Conservation (phyloP, 768 basidiomycete genomes). For the Epithele typhae region DNA sequence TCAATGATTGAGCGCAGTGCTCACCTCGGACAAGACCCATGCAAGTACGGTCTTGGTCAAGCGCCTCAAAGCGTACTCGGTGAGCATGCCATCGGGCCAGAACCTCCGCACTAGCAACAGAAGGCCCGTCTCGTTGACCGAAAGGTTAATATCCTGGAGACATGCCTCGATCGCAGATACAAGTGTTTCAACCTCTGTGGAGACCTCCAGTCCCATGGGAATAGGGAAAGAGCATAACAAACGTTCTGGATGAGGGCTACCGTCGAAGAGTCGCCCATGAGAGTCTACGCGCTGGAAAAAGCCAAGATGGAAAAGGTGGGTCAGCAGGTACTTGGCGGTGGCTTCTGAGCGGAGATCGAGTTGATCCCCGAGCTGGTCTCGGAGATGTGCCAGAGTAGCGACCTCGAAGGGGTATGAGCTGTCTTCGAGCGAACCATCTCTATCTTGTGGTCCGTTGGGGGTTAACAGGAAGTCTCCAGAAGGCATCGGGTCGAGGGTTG, state of each 20-base stretch:
- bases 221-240: conserved; percentile 58
- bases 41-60: conserved; percentile 52
- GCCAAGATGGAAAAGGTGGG: conserved; percentile 58
- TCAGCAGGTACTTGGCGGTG: conserved; percentile 48
- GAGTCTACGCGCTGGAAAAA: conserved; percentile 50
- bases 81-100: conserved; percentile 71
- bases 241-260: conserved; percentile 27
- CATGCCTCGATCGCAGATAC: conserved; percentile 69
- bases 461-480: conserved; percentile 44
- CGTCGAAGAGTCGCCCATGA: conserved; percentile 32
- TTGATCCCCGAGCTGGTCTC: conserved; percentile 53
- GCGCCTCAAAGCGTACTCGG: conserved; percentile 64
- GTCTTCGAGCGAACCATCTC: conserved; percentile 23
- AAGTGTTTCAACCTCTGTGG: conserved; percentile 67
- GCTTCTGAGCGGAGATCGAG: conserved; percentile 53
- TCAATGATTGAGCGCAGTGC: conserved; percentile 5
- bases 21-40: conserved; percentile 76
- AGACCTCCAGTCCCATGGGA: conserved; percentile 67
- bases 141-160: conserved; percentile 64
- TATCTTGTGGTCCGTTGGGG: conserved; percentile 29
- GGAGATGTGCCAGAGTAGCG: conserved; percentile 54
- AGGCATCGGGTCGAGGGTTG: conserved; percentile 4
- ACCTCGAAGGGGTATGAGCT: conserved; percentile 50
- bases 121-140: conserved; percentile 71
- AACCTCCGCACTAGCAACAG: conserved; percentile 63